Evolutionary conservation across 345 rosid species (phyloP).

Genomic region (Rubroshorea leprosula): DNA sequence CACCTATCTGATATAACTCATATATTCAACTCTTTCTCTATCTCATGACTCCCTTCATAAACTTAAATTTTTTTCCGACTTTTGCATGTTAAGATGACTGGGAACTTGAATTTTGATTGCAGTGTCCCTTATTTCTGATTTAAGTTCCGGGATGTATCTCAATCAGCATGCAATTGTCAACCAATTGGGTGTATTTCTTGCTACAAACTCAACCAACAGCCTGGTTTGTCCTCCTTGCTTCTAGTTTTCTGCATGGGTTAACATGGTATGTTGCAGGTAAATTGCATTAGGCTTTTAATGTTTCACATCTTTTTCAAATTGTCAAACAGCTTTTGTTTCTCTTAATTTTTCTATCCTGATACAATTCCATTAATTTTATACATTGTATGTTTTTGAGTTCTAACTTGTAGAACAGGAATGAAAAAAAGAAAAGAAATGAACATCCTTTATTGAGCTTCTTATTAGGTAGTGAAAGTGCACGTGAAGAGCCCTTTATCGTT

Average conservation of each 20-base stretch:
- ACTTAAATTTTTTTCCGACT: background rate
- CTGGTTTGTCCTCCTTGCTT: conserved; percentile 17
- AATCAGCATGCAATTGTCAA: conserved; percentile 11
- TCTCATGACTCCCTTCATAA: background rate
- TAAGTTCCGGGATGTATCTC: conserved; percentile 17
- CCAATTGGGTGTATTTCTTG: conserved; percentile 14
- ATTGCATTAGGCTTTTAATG: conserved; percentile 12
- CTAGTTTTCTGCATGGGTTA: conserved; percentile 16
- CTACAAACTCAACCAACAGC: conserved; percentile 11
- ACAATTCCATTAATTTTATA: background rate
- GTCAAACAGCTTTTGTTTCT: background rate
- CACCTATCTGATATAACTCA: background rate
- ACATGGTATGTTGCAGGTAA: conserved; percentile 24
- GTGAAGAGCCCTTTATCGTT: background rate
- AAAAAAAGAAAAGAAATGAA: background rate
- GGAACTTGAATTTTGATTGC: conserved; percentile 1
- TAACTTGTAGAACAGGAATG: conserved; percentile 4
- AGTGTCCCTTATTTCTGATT: conserved; percentile 13
- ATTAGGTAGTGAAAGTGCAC: background rate
- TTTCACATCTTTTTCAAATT: background rate
- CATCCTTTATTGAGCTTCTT: background rate
- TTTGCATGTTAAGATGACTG: conserved; percentile 7
- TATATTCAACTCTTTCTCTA: background rate
- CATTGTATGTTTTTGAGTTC: background rate
- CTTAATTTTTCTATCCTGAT: background rate